Conservation (phyloP, 2,329 filamentous ascomycete genomes). For the Verruconis gallopava region DNA sequence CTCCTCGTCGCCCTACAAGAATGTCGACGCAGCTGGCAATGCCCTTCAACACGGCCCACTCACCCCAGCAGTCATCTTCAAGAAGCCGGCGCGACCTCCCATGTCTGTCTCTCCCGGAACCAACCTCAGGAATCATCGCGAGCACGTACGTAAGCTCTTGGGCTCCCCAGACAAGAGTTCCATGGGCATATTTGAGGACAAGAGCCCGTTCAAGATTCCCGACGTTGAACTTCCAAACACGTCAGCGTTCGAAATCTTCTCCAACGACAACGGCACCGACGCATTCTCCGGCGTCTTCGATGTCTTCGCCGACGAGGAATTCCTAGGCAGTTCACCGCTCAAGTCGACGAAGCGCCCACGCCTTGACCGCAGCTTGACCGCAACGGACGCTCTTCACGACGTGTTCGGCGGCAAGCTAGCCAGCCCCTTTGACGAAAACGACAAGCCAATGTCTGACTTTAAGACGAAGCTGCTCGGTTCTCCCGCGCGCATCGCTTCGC, state of each 20-base stretch:
- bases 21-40: slow-evolving; percentile 15
- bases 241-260: slow-evolving; percentile 17
- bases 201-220: slow-evolving; percentile 27
- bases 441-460: slow-evolving; percentile 9
- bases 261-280: slow-evolving; percentile 29
- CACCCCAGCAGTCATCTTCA: slow-evolving; percentile 75
- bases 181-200: slow-evolving; percentile 36
- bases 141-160: slow-evolving; percentile 67
- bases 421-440: slow-evolving; percentile 9
- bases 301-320: slow-evolving; percentile 39
- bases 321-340: slow-evolving; percentile 32
- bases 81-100: slow-evolving; percentile 49
- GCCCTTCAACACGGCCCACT: slow-evolving; percentile 66
- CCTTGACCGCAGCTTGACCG: slow-evolving; percentile 47
- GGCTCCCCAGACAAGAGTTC: slow-evolving; percentile 57
- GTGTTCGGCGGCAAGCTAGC: slow-evolving; percentile 33
- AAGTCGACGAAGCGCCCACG: slow-evolving; percentile 39
- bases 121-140: slow-evolving; percentile 76
- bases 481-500: slow-evolving; percentile 18
- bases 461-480: slow-evolving; percentile 14
- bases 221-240: slow-evolving; percentile 41
- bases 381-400: slow-evolving; percentile 45
- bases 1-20: slow-evolving; percentile 30
- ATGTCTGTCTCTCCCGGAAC: slow-evolving; percentile 86
- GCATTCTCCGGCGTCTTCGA: slow-evolving; percentile 44